phyloP scores from a whole-genome alignment of 805 yeast genomes.

The Schwanniomyces pseudopolymorphus region DNA sequence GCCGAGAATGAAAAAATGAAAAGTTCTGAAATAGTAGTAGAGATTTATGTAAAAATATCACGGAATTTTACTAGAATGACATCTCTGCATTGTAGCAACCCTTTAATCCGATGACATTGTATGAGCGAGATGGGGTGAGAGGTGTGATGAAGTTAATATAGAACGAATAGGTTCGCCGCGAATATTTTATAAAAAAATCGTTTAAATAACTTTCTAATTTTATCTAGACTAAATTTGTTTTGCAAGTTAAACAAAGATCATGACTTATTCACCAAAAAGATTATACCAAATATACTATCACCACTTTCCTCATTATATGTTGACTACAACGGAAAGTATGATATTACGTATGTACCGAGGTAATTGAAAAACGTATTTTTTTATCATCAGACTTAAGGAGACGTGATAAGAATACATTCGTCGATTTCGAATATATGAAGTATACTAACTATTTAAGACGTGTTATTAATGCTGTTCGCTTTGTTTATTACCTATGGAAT shows the following conservation, averaged over 20 bases:
- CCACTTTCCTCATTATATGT: constrained; percentile 50
- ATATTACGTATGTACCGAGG: constrained; percentile 17
- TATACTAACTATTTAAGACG: constrained; percentile 13
- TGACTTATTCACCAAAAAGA: constrained; percentile 1
- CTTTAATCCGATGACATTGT: no score
- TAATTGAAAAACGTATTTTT: background rate
- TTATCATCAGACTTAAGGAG: background rate
- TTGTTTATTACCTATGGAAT: constrained; percentile 28
- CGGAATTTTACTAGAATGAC: no score
- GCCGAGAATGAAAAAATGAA: no score
- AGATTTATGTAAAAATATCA: no score
- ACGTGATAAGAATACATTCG: background rate
- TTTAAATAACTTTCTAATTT: no score
- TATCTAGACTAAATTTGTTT: no score
- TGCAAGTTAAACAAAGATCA: background rate
- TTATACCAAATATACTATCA: constrained; percentile 34
- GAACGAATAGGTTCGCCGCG: background rate
- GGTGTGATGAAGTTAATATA: background rate
- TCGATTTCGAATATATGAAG: background rate
- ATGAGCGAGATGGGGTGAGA: background rate
- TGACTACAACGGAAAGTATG: constrained; percentile 44
- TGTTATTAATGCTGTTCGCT: constrained; percentile 19
- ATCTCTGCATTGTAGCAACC: no score
- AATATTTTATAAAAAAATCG: background rate
- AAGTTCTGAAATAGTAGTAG: no score